phyloP scores from a whole-genome alignment of 1,284 basidiomycete genomes.

The Rhodotorula sp. region DNA sequence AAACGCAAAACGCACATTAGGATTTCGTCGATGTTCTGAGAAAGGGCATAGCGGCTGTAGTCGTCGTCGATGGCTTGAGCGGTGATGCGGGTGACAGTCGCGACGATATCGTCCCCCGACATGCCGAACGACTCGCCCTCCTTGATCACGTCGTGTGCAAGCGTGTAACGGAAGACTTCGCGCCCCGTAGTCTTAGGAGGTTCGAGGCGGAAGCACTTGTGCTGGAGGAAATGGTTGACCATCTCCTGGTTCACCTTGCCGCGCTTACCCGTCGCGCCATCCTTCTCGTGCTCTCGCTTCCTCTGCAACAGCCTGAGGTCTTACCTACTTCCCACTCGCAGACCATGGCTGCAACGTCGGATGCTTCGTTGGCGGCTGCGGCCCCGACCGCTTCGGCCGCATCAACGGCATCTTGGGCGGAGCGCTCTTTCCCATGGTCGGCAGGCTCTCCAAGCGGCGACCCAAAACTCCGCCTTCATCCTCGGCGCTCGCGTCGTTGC shows the following conservation, averaged over 20 bases:
- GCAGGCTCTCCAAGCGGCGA: constrained; percentile 57
- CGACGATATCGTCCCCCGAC: constrained; percentile 34
- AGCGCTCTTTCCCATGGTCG: constrained; percentile 54
- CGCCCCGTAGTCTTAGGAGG: constrained; percentile 42
- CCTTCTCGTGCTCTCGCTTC: constrained; percentile 36
- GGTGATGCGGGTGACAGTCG: constrained; percentile 38
- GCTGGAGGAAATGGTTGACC: constrained; percentile 38
- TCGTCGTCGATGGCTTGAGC: constrained; percentile 39
- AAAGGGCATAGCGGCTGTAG: constrained; percentile 36
- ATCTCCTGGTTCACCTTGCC: constrained; percentile 39
- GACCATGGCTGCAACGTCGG: constrained; percentile 56
- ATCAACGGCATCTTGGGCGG: constrained; percentile 54
- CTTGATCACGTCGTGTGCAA: constrained; percentile 37
- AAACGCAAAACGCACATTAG: constrained; percentile 25
- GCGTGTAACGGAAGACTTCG: constrained; percentile 36
- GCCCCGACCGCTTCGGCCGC: constrained; percentile 51
- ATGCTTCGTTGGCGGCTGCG: constrained; percentile 55
- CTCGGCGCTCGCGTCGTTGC: constrained; percentile 57
- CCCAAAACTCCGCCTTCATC: constrained; percentile 58
- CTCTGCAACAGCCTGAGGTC: background rate
- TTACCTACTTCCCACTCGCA: constrained; percentile 38
- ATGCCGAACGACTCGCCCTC: constrained; percentile 27
- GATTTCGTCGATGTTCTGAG: constrained; percentile 39
- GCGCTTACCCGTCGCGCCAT: constrained; percentile 39
- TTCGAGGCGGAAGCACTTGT: constrained; percentile 38